phyloP scores from a whole-genome alignment of 169 alveolate species.

The Ichthyophthirius multifiliis region DNA sequence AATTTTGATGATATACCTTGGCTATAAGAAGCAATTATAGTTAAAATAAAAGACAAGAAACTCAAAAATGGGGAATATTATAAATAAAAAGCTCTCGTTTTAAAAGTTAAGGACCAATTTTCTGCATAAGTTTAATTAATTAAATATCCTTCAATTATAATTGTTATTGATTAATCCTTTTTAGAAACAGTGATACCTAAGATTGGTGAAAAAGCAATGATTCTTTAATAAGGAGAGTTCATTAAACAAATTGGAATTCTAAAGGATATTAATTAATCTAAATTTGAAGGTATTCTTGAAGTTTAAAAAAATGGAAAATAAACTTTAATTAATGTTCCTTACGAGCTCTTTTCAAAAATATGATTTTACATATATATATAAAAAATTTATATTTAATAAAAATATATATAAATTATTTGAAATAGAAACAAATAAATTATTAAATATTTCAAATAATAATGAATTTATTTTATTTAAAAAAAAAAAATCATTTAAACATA shows the following conservation, averaged over 20 bases:
- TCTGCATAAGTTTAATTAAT: not conserved
- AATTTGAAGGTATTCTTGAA: not conserved
- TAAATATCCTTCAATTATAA: not conserved
- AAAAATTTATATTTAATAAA: no score
- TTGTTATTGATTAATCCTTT: not conserved
- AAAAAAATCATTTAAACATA: slow-evolving; percentile 7
- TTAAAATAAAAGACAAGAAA: not conserved
- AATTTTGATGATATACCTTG: not conserved
- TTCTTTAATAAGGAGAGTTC: not conserved
- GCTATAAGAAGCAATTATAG: not conserved
- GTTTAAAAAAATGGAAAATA: not conserved
- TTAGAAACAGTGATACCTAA: slow-evolving; percentile 9
- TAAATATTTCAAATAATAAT: no score
- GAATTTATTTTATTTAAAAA: no score
- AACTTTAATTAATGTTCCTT: not conserved
- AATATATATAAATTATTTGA: no score
- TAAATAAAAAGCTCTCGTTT: not conserved
- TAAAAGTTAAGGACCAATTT: not conserved
- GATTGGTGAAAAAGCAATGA: not conserved
- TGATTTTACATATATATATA: no score
- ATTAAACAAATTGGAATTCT: not conserved
- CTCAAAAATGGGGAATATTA: not conserved
- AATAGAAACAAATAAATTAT: no score
- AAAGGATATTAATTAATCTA: not conserved
- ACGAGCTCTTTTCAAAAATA: not conserved